phyloP scores from a whole-genome alignment of 805 yeast species.

The Suhomyces sp. region DNA sequence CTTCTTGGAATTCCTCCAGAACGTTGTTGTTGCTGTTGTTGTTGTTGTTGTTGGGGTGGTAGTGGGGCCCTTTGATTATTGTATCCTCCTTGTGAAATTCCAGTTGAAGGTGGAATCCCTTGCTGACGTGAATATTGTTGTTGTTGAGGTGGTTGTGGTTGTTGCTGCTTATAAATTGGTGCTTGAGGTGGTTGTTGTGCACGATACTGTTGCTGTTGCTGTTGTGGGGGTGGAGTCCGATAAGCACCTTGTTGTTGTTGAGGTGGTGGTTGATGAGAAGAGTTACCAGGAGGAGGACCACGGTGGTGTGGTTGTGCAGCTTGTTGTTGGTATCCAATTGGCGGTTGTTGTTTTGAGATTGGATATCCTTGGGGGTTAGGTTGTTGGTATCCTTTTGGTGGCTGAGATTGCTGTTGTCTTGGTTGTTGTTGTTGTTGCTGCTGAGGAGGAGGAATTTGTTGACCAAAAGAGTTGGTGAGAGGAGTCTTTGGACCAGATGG shows the following conservation, averaged over 20 bases:
- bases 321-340: neutral
- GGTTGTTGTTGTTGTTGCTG: no score
- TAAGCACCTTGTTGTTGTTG: conserved; percentile 1
- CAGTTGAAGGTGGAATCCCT: conserved; percentile 5
- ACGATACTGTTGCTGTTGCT: conserved; percentile 12
- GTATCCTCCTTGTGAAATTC: conserved; percentile 9
- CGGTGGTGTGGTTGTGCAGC: neutral
- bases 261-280: conserved; percentile 1
- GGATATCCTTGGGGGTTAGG: neutral
- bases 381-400: neutral
- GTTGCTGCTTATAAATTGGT: conserved; percentile 6
- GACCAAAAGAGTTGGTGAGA: no score
- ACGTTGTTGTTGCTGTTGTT: conserved; percentile 4
- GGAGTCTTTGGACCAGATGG: neutral
- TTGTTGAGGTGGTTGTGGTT: conserved; percentile 12
- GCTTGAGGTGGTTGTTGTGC: conserved; percentile 10
- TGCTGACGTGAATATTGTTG: conserved; percentile 10
- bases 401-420: no score
- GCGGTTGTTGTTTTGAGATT: neutral
- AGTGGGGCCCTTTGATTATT: conserved; percentile 9
- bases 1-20: conserved; percentile 8
- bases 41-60: no score
- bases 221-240: conserved; percentile 8
- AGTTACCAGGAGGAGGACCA: conserved; percentile 1
- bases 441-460: no score